Evolutionary conservation across 176 grass and related monocot genomes (phyloP).

Genomic region (Hordeum marinum): DNA sequence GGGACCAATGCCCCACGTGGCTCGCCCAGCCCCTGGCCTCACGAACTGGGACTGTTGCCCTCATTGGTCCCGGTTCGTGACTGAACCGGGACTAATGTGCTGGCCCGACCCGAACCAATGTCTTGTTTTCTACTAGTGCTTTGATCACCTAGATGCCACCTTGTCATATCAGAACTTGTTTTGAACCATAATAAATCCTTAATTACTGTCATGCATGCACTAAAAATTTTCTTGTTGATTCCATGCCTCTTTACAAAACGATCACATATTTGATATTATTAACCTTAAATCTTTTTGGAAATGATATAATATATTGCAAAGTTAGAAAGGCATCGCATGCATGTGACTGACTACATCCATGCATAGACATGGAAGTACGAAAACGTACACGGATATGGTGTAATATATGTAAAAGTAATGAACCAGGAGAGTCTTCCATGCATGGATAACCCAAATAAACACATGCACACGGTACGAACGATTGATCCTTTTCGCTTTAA

Average conservation of each 20-base stretch:
- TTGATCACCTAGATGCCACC: background rate
- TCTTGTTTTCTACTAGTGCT: no score
- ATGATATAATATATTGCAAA: background rate
- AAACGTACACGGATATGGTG: background rate
- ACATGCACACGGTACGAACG: background rate
- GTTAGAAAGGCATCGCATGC: background rate
- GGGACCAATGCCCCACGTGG: no score
- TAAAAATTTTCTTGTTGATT: background rate
- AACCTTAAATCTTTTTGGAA: background rate
- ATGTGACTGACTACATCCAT: background rate
- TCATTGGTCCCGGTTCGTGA: no score
- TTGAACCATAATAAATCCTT: background rate
- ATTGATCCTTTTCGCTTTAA: constrained; percentile 1
- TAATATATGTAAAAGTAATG: background rate
- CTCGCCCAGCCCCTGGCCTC: no score
- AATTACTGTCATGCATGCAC: background rate
- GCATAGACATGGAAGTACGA: background rate
- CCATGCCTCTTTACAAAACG: background rate
- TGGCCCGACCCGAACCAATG: no score
- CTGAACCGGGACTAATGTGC: no score
- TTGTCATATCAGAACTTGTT: background rate
- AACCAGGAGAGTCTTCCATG: background rate
- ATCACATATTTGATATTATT: background rate
- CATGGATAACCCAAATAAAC: background rate
- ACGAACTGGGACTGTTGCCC: no score